These are phyloP conservation scores for Trichosporon sp. DNA, from an alignment of 1,284 basidiomycete species.

Conservation along the genomic window DNA sequence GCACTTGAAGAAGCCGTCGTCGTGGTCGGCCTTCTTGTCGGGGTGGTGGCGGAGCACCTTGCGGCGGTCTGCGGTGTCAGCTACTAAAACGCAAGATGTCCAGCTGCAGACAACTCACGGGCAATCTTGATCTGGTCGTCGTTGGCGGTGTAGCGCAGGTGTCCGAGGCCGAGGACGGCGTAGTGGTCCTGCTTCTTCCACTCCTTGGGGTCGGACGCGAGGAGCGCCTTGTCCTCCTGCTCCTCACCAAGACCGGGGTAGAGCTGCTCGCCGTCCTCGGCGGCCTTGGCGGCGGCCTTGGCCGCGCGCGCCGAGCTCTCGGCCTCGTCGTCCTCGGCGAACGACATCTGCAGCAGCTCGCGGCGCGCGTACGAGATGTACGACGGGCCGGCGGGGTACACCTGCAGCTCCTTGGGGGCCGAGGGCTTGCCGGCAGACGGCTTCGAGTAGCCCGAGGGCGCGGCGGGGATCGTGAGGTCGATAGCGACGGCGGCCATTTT, in stretches of 20 bases:
- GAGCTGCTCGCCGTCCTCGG: constrained; percentile 59
- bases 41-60: constrained; percentile 99
- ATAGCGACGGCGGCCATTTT: constrained; percentile 48
- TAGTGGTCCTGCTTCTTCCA: constrained; percentile 99
- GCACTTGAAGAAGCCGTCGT: constrained; percentile 99
- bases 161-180: constrained; percentile 87
- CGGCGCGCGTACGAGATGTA: constrained; percentile 76
- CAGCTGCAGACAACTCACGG: constrained; percentile 58
- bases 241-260: constrained; percentile 94
- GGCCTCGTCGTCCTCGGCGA: constrained; percentile 66
- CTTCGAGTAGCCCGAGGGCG: constrained; percentile 45
- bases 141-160: constrained; percentile 81
- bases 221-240: constrained; percentile 68
- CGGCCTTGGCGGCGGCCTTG: constrained; percentile 59
- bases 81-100: not conserved
- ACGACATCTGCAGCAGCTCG: constrained; percentile 67
- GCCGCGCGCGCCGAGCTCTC: constrained; percentile 47
- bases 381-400: constrained; percentile 78
- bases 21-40: constrained; percentile 96
- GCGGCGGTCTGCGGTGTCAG: constrained; percentile 68
- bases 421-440: constrained; percentile 45
- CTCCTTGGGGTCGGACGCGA: constrained; percentile 86
- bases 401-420: constrained; percentile 48
- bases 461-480: constrained; percentile 43
- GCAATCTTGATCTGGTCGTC: constrained; percentile 94